phyloP scores from a whole-genome alignment of 352 stramenopile genomes.

The Phytophthora melonis region DNA sequence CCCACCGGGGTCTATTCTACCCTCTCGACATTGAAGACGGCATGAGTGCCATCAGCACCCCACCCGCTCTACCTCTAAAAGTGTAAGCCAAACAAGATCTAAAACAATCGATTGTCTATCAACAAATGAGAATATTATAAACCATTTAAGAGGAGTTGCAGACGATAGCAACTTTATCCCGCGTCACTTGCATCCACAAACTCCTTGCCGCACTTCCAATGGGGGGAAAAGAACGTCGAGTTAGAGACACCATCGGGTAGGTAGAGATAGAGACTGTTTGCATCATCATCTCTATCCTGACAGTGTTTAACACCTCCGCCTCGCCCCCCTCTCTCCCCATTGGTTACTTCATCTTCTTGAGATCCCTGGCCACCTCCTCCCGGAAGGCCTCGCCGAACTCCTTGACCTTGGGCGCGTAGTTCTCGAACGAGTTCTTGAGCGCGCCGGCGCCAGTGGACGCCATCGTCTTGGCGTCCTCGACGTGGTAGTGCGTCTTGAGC shows the following conservation, averaged over 20 bases:
- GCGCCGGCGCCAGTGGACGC: conserved; percentile 55
- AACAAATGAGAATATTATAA: too few relatives aligned
- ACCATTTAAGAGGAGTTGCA: too few relatives aligned
- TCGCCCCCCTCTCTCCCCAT: background rate
- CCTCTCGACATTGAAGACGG: conserved; percentile 23
- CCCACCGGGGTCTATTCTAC: conserved; percentile 11
- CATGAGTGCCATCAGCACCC: conserved; percentile 28
- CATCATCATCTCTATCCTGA: too few relatives aligned
- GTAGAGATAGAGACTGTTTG: too few relatives aligned
- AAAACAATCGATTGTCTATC: too few relatives aligned
- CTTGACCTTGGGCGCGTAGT: conserved; percentile 75
- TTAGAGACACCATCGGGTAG: too few relatives aligned
- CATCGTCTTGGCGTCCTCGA: conserved; percentile 85
- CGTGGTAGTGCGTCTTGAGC: conserved; percentile 86
- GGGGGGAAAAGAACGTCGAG: too few relatives aligned
- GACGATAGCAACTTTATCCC: too few relatives aligned
- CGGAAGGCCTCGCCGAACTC: conserved; percentile 78
- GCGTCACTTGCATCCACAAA: too few relatives aligned
- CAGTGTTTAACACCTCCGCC: too few relatives aligned
- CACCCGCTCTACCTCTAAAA: background rate
- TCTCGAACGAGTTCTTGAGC: conserved; percentile 63
- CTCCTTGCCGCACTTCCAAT: too few relatives aligned
- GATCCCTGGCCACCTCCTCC: conserved; percentile 75
- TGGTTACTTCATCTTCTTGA: conserved; percentile 85
- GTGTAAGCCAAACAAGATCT: too few relatives aligned